These are phyloP conservation scores for Acanthamoeba culbertsoni DNA, from an alignment of 208 protist genomes.

Conservation along the genomic window DNA sequence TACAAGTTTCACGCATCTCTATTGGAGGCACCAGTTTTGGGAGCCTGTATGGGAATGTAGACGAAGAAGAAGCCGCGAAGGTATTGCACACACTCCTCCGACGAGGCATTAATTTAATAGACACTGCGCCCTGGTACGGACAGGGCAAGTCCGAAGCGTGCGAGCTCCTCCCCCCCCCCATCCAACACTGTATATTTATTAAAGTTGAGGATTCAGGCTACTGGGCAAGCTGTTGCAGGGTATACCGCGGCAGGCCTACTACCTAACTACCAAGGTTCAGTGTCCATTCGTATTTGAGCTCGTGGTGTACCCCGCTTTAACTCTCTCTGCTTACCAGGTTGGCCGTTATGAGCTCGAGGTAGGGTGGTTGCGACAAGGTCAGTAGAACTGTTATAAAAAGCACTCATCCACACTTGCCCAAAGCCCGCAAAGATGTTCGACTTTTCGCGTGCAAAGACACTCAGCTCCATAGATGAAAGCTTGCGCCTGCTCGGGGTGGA, in stretches of 20 bases:
- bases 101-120: constrained; percentile 25
- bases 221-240: not conserved
- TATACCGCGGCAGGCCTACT: constrained; percentile 35
- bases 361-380: no score
- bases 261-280: constrained; percentile 34
- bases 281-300: not conserved
- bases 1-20: constrained; percentile 5
- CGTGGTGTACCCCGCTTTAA: not conserved
- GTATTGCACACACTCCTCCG: not conserved
- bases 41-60: not conserved
- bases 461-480: not conserved
- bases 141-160: not conserved
- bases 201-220: not conserved
- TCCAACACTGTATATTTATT: not conserved
- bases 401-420: no score
- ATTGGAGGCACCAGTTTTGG: constrained; percentile 2
- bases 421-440: no score
- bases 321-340: not conserved
- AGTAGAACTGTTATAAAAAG: no score
- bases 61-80: not conserved
- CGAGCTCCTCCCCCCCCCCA: not conserved
- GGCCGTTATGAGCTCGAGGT: not conserved
- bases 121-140: constrained; percentile 51
- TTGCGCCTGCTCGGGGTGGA: not conserved
- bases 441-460: constrained; percentile 12